Base-by-base conservation (phyloP, 345 rosid species). In the Bruguiera parviflora region DNA sequence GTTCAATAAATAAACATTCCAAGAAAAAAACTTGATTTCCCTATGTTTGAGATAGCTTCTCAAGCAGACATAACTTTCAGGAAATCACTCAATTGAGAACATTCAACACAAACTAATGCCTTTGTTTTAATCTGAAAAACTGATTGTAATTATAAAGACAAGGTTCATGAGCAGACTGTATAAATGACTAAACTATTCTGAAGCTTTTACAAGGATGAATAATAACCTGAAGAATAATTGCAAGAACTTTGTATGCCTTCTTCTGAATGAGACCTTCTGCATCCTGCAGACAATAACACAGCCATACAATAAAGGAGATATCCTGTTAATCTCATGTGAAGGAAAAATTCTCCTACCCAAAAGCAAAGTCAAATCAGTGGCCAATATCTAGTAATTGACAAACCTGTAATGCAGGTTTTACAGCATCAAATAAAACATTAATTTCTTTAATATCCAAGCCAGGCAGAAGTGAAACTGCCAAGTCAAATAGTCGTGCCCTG, bases 171-270 rank as follows among this genome's bases (percentile, higher is more conserved):
- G 37, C 5, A 6, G 32, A 32, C 22, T 32, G 37, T 11, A 22
- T 43, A 60, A 37, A 27, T 29, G 33, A 66, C 25, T 18, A 32
- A 6, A 35, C 6, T 4, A 51, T 20, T 67, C 24, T 8, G 25
- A 6, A 69, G 39, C 33, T 55, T 60, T 49, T 25, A 47, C 78
- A 59, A 59, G 3, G 27, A 65, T 11, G n/a, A 68, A 57, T 10
- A 35, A 51, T 71, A 55, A 95, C 99, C 96, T 78, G 87, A 59
- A 95, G 84, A 71, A 95, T 86, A 43, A 76, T 55, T 46, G 96
- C 89, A 80, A 95, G 92, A 72, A 85, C 96, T 82, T 87, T 95
- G 81, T 92, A 95, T 47, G 96, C 97, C 83, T 86, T 95, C 88
- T 95, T 95, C 71, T 95, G 99, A 69, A 89, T 78, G 58, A 81